Base-by-base conservation (phyloP, 1,139 yeast species). In the Neolecta irregularis region DNA sequence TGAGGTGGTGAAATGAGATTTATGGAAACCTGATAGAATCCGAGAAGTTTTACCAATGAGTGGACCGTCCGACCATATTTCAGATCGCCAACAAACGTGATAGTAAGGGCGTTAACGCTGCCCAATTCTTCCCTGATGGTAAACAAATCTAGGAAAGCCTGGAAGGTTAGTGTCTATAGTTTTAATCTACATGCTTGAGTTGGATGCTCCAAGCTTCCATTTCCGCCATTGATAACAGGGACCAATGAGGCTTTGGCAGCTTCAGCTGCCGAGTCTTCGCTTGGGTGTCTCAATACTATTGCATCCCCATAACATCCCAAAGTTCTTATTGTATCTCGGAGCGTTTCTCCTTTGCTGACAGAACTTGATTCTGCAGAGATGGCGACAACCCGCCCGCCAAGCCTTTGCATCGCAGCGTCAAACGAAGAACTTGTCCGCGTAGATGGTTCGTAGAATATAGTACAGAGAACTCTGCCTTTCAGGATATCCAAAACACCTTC, bases 361-460 rank as follows among this genome's bases (percentile, higher is more conserved):
- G 95, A 81, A 15, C 96, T 83, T 31, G 88, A 67, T 42, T 70
- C 72, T 41, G 91, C 78, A 46, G 80, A 67, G 46, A 91, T 77
- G 37, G 92, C 71, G 48, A 91, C 79, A 47, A 85, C 94, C 58
- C 93, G 74, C 55, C 99, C 99, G 57, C 99, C 99, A 51, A 91
- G 69, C 64, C 99, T 78, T 67, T 91, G 96, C 98, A 91, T 91
- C 43, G 99, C 99, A 49, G 95, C 94, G 58, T 91, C 93, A 56
- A 91, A 91, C 2, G 96, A 85, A 17, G 95, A 74, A 12, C 92
- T 72, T 22, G 99, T 91, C 61, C 99, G 72, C 32, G 99, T 91
- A 7, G 95, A 81, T 49, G 99, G 98, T 64, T 91, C 99, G 58
- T 83, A 91, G 65, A 91, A 91, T 67, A 91, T 75, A 17, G 96